Conservation (phyloP, 345 rosid genomes). For the Cochlearia excelsa region DNA sequence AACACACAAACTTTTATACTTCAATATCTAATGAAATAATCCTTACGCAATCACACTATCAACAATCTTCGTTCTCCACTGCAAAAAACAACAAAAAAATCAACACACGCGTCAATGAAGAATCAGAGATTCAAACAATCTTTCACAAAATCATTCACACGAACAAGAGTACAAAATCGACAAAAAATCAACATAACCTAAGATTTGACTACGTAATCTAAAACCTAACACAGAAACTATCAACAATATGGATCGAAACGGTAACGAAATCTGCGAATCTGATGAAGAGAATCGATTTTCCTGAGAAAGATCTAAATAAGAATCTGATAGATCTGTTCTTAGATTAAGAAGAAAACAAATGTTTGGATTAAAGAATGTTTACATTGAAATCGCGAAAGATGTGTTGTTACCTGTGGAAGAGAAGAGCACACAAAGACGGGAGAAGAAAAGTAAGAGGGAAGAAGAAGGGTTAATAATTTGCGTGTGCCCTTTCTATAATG, state of each 20-base stretch:
- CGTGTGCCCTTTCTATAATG: background rate
- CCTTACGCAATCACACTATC: conserved; percentile 8
- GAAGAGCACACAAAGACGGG: conserved; percentile 7
- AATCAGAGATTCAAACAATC: background rate
- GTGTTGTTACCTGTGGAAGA: conserved; percentile 9
- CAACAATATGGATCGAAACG: conserved; percentile 10
- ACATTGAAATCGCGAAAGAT: background rate
- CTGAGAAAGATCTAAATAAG: background rate
- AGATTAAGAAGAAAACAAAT: background rate
- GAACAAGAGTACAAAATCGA: background rate
- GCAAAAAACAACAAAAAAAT: conserved; percentile 4
- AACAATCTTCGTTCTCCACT: conserved; percentile 22
- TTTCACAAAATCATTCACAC: background rate
- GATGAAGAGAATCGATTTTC: conserved; percentile 8
- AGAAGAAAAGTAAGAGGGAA: background rate
- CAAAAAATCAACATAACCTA: conserved; percentile 2
- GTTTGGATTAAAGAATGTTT: background rate
- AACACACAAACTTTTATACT: background rate
- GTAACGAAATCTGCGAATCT: conserved; percentile 17
- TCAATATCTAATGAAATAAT: conserved; percentile 3
- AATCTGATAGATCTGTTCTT: conserved; percentile 24
- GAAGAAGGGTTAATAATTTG: conserved; percentile 1
- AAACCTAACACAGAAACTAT: conserved; percentile 2
- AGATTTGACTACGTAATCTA: background rate
- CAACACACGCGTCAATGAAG: background rate